A percentile compares a stretch with the other conserved stretches of the same genome.
These are phyloP conservation scores for Verticillium klebahnii DNA, from an alignment of 2,329 filamentous ascomycete species.

Conservation along the genomic window DNA sequence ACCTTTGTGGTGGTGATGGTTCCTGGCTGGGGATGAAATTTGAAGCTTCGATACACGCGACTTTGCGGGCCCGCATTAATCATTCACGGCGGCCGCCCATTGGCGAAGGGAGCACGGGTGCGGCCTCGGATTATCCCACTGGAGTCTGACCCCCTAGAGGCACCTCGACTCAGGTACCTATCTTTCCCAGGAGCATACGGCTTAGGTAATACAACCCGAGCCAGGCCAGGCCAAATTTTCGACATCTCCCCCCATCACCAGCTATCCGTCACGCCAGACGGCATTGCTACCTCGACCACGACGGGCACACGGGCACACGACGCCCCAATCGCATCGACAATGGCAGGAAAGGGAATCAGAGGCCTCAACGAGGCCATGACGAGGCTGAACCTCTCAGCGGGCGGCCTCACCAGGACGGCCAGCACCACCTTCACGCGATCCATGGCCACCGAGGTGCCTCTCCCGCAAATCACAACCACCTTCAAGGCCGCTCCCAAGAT, in stretches of 20 bases:
- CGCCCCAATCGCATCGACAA: conserved; percentile 7
- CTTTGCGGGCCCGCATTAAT: not conserved
- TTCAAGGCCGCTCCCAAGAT: conserved; percentile 25
- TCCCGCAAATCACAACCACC: conserved; percentile 31
- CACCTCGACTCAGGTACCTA: too few relatives aligned
- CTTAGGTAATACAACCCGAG: not conserved
- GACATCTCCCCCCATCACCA: not conserved
- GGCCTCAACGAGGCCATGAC: conserved; percentile 50
- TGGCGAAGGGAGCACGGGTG: not conserved
- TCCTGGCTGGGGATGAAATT: not conserved
- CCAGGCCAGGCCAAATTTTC: not conserved
- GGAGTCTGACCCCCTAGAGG: not conserved
- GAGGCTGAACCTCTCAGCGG: conserved; percentile 40
- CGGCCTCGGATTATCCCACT: not conserved
- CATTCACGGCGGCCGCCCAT: not conserved
- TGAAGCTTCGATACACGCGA: conserved; percentile 4
- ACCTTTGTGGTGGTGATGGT: not conserved
- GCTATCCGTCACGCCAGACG: not conserved
- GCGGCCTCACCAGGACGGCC: conserved; percentile 30
- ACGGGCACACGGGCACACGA: not conserved
- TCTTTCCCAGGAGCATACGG: not conserved
- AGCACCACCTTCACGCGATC: conserved; percentile 38
- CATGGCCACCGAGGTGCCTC: conserved; percentile 50
- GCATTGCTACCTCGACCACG: not conserved
- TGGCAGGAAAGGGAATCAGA: conserved; percentile 45